Conservation (phyloP, 805 yeast genomes). For the Grigorovia transvaalensis region DNA sequence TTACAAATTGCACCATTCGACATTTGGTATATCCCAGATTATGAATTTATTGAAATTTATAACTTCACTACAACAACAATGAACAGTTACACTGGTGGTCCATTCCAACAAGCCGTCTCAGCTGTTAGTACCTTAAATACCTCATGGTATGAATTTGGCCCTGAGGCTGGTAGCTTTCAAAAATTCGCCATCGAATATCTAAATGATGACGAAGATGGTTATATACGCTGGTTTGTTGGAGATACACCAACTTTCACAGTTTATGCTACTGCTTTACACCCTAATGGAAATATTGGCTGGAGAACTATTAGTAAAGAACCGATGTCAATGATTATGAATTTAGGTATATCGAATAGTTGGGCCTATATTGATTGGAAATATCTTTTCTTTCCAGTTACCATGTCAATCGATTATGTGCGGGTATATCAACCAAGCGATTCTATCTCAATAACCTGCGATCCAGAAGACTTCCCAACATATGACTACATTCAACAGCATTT, state of each 20-base stretch:
- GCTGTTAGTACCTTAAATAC: slow-evolving; percentile 69
- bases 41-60: slow-evolving; percentile 63
- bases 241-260: slow-evolving; percentile 65
- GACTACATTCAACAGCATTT: slow-evolving; percentile 68
- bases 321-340: slow-evolving; percentile 76
- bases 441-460: slow-evolving; percentile 70
- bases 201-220: slow-evolving; percentile 62
- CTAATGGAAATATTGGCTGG: slow-evolving; percentile 84
- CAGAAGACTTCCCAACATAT: slow-evolving; percentile 70
- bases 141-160: slow-evolving; percentile 71
- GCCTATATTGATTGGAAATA: slow-evolving; percentile 86
- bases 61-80: slow-evolving; percentile 64
- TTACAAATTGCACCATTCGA: slow-evolving; percentile 89
- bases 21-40: slow-evolving; percentile 90
- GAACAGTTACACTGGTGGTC: slow-evolving; percentile 90
- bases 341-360: slow-evolving; percentile 90
- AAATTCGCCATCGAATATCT: slow-evolving; percentile 67
- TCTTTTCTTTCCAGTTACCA: slow-evolving; percentile 62
- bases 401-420: slow-evolving; percentile 79
- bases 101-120: slow-evolving; percentile 86
- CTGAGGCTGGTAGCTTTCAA: slow-evolving; percentile 46
- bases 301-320: slow-evolving; percentile 82
- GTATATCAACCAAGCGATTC: slow-evolving; percentile 71
- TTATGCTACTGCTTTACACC: slow-evolving; percentile 65
- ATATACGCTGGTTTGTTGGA: slow-evolving; percentile 82